Conservation (phyloP, 176 grass and related monocot genomes). For the Triticum monococcum region DNA sequence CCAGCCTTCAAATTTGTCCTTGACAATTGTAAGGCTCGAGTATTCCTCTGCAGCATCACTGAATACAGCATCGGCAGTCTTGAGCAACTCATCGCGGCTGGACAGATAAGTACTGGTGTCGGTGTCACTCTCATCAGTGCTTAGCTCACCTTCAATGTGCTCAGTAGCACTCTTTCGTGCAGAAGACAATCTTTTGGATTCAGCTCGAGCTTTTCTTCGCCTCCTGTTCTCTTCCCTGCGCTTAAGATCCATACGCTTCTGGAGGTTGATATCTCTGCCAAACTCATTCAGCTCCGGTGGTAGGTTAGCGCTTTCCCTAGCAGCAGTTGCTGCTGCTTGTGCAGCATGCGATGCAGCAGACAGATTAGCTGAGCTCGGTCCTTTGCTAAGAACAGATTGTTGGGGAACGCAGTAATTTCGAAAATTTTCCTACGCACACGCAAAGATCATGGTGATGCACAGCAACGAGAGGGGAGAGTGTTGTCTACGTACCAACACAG, state of each 20-base stretch:
- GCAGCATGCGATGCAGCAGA: slow-evolving; percentile 74
- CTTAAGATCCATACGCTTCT: slow-evolving; percentile 68
- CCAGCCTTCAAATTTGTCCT: slow-evolving; percentile 92
- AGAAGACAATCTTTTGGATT: slow-evolving; percentile 65
- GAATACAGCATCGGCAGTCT: slow-evolving; percentile 70
- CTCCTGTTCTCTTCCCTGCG: slow-evolving; percentile 73
- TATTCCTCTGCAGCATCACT: slow-evolving; percentile 94
- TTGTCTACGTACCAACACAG: too few relatives aligned
- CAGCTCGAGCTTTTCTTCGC: slow-evolving; percentile 51
- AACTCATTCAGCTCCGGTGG: slow-evolving; percentile 81
- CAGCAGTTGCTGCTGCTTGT: slow-evolving; percentile 62
- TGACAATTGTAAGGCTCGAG: slow-evolving; percentile 77
- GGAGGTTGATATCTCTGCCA: slow-evolving; percentile 81
- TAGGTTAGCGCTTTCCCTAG: slow-evolving; percentile 63
- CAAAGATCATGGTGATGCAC: too few relatives aligned
- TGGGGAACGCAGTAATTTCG: too few relatives aligned
- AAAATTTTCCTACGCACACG: too few relatives aligned
- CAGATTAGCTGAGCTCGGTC: slow-evolving; percentile 56
- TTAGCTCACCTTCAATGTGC: slow-evolving; percentile 85
- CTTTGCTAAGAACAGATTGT: slow-evolving; percentile 71
- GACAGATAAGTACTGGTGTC: slow-evolving; percentile 79
- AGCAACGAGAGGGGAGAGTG: too few relatives aligned
- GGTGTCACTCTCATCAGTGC: slow-evolving; percentile 96
- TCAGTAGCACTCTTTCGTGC: slow-evolving; percentile 40
- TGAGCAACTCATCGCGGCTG: slow-evolving; percentile 74